phyloP scores from a whole-genome alignment of 345 rosid genomes.

The Moricandia arvensis region DNA sequence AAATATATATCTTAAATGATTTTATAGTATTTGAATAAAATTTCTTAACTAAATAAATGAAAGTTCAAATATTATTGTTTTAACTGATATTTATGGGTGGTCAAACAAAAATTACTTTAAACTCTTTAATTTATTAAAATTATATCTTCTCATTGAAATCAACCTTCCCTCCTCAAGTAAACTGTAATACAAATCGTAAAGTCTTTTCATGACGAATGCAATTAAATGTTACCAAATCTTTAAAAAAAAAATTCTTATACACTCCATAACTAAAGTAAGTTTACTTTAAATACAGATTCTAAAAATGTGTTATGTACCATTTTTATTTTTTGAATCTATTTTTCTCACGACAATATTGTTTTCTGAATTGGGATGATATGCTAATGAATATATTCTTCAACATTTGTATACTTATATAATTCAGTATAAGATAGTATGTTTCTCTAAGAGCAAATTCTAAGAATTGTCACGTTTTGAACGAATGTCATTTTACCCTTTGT shows the following conservation, averaged over 20 bases:
- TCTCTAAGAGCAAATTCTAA: not conserved
- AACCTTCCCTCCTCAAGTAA: not conserved
- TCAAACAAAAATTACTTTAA: too few species aligned
- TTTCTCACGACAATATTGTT: not conserved
- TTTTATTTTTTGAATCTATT: not conserved
- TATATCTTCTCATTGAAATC: too few species aligned
- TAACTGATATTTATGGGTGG: too few species aligned
- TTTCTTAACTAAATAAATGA: too few species aligned
- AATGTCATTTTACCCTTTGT: not conserved
- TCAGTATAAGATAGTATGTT: not conserved
- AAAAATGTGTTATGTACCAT: not conserved
- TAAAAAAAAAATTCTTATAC: not conserved
- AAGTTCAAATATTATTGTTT: too few species aligned
- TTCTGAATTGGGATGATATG: not conserved
- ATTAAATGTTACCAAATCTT: not conserved
- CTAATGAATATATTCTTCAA: not conserved
- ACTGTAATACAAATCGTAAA: constrained; percentile 1
- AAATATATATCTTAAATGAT: too few species aligned
- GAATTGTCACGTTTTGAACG: not conserved
- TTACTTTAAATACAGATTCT: not conserved
- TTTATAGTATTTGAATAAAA: too few species aligned
- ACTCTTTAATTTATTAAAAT: too few species aligned
- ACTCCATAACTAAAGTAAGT: not conserved
- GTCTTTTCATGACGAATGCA: not conserved
- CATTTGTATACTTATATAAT: not conserved